A percentile compares a stretch with the other conserved stretches of the same genome.
phyloP scores from a whole-genome alignment of 2,329 filamentous ascomycete genomes.

The Alternaria triticimaculans region DNA sequence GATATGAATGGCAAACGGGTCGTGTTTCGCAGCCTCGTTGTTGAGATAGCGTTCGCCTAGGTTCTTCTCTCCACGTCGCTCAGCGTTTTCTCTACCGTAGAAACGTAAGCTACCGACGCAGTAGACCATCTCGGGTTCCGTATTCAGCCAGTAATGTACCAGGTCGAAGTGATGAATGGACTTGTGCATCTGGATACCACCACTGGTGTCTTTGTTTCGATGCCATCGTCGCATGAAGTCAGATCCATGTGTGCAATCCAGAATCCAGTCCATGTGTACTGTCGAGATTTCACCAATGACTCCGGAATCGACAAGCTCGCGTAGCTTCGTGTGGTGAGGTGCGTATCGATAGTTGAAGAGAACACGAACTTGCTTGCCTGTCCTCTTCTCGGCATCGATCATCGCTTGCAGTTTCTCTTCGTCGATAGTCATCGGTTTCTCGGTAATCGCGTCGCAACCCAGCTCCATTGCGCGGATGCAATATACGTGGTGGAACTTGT shows the following conservation, averaged over 20 bases:
- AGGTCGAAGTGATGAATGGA: constrained; percentile 70
- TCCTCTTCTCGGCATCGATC: constrained; percentile 61
- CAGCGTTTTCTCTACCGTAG: constrained; percentile 68
- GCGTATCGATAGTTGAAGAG: constrained; percentile 71
- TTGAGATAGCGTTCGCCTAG: constrained; percentile 61
- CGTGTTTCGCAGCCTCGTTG: constrained; percentile 58
- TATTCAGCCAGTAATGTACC: constrained; percentile 68
- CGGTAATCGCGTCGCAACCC: constrained; percentile 66
- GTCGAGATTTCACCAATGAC: constrained; percentile 63
- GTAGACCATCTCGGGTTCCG: constrained; percentile 62
- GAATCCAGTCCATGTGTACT: constrained; percentile 69
- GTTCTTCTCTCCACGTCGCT: constrained; percentile 58
- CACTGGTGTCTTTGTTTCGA: constrained; percentile 65
- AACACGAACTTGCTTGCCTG: constrained; percentile 60
- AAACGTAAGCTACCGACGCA: constrained; percentile 65
- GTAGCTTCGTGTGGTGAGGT: constrained; percentile 67
- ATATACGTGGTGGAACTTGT: constrained; percentile 66
- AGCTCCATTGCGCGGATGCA: constrained; percentile 65
- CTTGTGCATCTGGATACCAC: constrained; percentile 67
- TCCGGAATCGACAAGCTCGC: constrained; percentile 60
- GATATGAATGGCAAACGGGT: constrained; percentile 66
- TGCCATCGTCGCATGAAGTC: constrained; percentile 71
- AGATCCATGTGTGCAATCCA: constrained; percentile 66
- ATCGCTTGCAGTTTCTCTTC: constrained; percentile 62
- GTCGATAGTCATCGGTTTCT: constrained; percentile 71